These are phyloP conservation scores for Mychonastes homosphaera DNA, from an alignment of 139 green algal genomes.

Conservation along the genomic window DNA sequence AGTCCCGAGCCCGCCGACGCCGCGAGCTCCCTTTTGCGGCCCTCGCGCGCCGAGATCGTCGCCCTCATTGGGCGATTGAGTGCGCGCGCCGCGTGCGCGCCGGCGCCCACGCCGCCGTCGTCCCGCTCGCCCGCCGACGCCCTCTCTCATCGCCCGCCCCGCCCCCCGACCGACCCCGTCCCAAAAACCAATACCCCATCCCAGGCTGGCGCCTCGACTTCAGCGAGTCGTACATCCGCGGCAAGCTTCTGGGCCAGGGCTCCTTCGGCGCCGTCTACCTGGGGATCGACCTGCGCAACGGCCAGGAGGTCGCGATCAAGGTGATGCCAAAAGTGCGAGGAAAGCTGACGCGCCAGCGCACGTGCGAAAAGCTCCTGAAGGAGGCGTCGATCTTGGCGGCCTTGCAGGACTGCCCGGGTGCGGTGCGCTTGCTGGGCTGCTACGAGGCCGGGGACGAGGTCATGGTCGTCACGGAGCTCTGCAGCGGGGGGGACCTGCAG, in stretches of 20 bases:
- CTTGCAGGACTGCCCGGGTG: slow-evolving; percentile 16
- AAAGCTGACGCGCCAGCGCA: slow-evolving; percentile 27
- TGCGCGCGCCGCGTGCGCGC: too few species aligned
- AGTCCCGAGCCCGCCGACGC: too few species aligned
- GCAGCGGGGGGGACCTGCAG: slow-evolving; percentile 41
- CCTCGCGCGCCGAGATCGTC: too few species aligned
- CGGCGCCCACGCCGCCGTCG: too few species aligned
- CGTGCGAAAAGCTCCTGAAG: slow-evolving; percentile 35
- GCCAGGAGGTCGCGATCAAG: slow-evolving; percentile 33
- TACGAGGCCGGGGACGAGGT: slow-evolving; percentile 35
- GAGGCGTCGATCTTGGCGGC: slow-evolving; percentile 21
- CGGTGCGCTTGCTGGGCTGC: slow-evolving; percentile 31
- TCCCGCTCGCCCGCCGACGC: too few species aligned
- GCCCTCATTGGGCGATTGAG: too few species aligned
- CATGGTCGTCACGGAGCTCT: slow-evolving; percentile 37
- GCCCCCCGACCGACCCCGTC: too few species aligned
- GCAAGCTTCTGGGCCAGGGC: slow-evolving; percentile 32
- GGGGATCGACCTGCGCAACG: slow-evolving; percentile 22
- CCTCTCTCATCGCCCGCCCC: too few species aligned
- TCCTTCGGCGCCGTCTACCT: slow-evolving; percentile 33
- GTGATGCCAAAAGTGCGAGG: slow-evolving; percentile 38
- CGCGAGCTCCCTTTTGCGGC: too few species aligned
- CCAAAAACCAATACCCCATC: too few species aligned
- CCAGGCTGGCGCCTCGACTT: slow-evolving; percentile 15
- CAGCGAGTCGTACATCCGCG: slow-evolving; percentile 3